Evolutionary conservation across 495 filamentous ascomycete species (phyloP).

Genomic region (Durotheca rogersii): DNA sequence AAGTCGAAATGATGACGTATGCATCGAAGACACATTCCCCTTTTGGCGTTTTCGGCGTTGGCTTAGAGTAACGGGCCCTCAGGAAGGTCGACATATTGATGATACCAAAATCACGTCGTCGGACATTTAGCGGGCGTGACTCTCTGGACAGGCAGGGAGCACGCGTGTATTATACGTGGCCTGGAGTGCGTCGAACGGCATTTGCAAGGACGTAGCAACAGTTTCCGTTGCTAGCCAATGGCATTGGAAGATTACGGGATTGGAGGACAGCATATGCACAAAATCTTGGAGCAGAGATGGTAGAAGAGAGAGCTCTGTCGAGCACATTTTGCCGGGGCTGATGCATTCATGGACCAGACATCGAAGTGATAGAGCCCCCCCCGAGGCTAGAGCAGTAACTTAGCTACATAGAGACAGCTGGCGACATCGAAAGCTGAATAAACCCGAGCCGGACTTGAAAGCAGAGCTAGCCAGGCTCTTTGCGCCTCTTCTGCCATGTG

Average conservation of each 20-base stretch:
- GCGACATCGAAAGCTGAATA: too few relatives aligned
- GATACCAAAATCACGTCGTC: constrained; percentile 22
- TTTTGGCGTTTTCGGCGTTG: constrained; percentile 33
- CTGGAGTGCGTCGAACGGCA: constrained; percentile 4
- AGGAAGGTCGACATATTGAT: constrained; percentile 16
- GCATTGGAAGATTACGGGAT: not conserved
- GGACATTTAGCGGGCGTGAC: constrained; percentile 8
- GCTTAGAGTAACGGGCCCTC: constrained; percentile 10
- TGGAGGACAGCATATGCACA: constrained; percentile 1
- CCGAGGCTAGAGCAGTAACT: too few relatives aligned
- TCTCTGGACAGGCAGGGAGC: constrained; percentile 13
- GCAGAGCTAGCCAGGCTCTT: too few relatives aligned
- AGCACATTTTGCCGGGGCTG: too few relatives aligned
- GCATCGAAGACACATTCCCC: not conserved
- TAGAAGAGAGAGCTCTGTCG: too few relatives aligned
- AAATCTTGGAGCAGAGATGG: too few relatives aligned
- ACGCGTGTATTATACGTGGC: constrained; percentile 25
- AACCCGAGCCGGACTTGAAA: too few relatives aligned
- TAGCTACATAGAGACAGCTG: too few relatives aligned
- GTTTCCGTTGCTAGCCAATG: not conserved
- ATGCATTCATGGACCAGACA: too few relatives aligned
- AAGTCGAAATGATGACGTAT: constrained; percentile 36
- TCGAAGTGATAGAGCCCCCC: too few relatives aligned
- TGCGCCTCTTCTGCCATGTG: too few relatives aligned
- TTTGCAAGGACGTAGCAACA: constrained; percentile 4